Percentiles rank a stretch among this genome's conserved stretches.
Conservation (phyloP, 164 flowering plant genomes). For the Umbellularia californica region DNA sequence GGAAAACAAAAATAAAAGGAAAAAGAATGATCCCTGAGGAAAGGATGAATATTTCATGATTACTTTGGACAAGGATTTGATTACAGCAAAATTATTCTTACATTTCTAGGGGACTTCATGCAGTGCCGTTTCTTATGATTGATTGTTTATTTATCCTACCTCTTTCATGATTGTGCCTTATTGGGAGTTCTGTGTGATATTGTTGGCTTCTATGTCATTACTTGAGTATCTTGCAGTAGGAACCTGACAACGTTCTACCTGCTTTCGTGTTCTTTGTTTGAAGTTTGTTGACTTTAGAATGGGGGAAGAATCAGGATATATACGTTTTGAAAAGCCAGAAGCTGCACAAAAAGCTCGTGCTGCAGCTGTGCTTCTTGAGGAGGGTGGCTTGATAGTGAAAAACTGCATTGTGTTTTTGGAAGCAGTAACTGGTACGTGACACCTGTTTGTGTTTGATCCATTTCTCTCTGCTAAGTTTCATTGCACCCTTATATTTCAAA, state of each 20-base stretch:
- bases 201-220: neutral
- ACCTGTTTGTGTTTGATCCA: neutral
- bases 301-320: slow-evolving; percentile 74
- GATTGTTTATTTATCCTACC: neutral
- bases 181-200: neutral
- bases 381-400: slow-evolving; percentile 72
- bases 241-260: slow-evolving; percentile 5
- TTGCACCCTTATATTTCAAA: too few relatives aligned
- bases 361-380: slow-evolving; percentile 73
- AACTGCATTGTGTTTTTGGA: slow-evolving; percentile 64
- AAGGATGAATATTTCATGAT: too few relatives aligned
- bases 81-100: too few relatives aligned
- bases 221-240: neutral
- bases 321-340: slow-evolving; percentile 76
- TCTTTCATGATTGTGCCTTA: neutral
- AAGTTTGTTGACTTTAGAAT: slow-evolving; percentile 78
- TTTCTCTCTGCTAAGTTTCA: neutral
- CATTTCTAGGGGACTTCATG: too few relatives aligned
- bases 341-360: slow-evolving; percentile 91
- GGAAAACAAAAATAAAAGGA: too few relatives aligned
- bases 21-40: too few relatives aligned
- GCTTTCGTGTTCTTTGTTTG: slow-evolving; percentile 8
- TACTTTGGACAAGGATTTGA: too few relatives aligned
- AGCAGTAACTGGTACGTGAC: slow-evolving; percentile 65
- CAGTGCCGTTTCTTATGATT: too few relatives aligned